A percentile compares a stretch with the other conserved stretches of the same genome.
phyloP scores from a whole-genome alignment of 164 flowering plant genomes.

The Nymphaea thermarum region DNA sequence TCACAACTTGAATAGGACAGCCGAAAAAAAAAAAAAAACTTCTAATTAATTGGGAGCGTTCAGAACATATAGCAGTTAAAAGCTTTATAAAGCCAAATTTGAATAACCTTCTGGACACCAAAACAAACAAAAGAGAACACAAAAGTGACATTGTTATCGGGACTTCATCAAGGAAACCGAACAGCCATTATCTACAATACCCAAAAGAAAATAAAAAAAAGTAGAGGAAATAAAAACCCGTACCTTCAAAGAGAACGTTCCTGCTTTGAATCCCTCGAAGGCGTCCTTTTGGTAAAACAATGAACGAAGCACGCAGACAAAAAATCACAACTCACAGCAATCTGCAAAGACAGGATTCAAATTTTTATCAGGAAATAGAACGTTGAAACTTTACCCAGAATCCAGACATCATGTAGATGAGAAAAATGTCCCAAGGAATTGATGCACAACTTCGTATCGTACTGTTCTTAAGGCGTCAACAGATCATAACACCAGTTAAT shows the following conservation, averaged over 20 bases:
- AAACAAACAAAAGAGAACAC: not conserved
- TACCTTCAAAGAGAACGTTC: not conserved
- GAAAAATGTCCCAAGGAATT: not conserved
- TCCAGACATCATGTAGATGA: not conserved
- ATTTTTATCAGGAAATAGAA: not conserved
- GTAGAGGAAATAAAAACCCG: not conserved
- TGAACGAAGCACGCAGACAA: not conserved
- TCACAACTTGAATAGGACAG: too few species aligned
- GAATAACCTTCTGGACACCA: too few species aligned
- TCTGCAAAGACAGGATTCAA: not conserved
- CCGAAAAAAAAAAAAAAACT: not conserved
- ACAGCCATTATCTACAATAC: not conserved
- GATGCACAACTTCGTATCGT: not conserved
- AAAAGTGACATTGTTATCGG: not conserved
- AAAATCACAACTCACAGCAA: not conserved
- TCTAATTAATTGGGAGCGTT: conserved; percentile 1
- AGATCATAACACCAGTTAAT: too few species aligned
- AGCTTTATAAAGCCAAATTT: not conserved
- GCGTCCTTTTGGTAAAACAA: not conserved
- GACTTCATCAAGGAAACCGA: not conserved
- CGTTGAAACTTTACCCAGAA: not conserved
- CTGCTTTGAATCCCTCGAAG: not conserved
- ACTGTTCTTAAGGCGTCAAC: not conserved
- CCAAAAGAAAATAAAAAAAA: not conserved
- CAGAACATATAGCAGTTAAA: conserved; percentile 12